Base-by-base conservation (phyloP, 23 red algal species). In the Gracilaria gracilis region DNA sequence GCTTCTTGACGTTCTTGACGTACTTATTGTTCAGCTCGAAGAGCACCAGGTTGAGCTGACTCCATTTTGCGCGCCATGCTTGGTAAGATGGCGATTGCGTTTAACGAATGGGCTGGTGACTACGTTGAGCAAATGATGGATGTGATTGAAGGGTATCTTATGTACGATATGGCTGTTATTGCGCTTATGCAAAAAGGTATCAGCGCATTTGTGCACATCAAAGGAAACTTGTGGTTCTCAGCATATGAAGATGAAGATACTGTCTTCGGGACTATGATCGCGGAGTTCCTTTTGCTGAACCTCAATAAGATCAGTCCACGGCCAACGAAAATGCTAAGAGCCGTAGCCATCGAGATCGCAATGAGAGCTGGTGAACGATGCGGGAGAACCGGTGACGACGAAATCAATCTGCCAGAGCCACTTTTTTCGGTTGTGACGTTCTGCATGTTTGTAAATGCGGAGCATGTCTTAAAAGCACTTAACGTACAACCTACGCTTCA, bases 1-100 rank as follows among this genome's bases (percentile, higher is more conserved):
- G 75, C 76, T 88, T 12, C 89, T 98, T 51, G 73, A 90, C 74
- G 80, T 95, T 32, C 79, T 95, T 0, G 49, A 57, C 3, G 74
- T 51, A 51, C 83, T 95, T 27, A 67, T 95, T 36, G 58, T 91
- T 15, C 75, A 91, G 29, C 72, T 73, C 21, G 75, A 75, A 3
- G 76, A 81, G 15, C 34, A 77, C 37, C 24, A 91, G 14, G 75
- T 57, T 62, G 47, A 59, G 58, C 75, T 91, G 8, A 57, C 87
- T 24, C 75, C 75, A 1, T 66, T 81, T n/a, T 91, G 57, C 42
- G 72, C 27, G 58, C 74, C 34, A 59, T 91, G 72, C 72, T 91
- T 20, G 67, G 67, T 20, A 80, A 81, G 46, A 80, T 91, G 61
- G 76, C 50, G 4, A 91, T 48, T 32, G 69, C 67, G 9, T 91